Percentiles rank a stretch among this genome's conserved stretches.
These are phyloP conservation scores for Ramaria sp. DNA, from an alignment of 768 basidiomycete species.

Conservation along the genomic window DNA sequence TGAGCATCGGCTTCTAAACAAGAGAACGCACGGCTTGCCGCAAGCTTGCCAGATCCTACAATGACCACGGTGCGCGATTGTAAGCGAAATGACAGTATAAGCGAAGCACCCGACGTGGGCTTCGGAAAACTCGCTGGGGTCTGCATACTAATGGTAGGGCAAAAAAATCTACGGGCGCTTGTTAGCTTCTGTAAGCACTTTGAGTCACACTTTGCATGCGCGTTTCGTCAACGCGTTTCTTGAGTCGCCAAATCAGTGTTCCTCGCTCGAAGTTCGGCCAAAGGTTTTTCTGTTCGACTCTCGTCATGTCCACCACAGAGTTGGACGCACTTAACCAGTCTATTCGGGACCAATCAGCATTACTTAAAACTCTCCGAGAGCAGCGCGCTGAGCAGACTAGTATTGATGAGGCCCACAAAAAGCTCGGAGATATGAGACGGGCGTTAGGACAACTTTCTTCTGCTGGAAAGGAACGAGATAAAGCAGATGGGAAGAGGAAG, in stretches of 20 bases:
- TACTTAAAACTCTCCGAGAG: slow-evolving; percentile 53
- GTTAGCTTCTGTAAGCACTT: neutral
- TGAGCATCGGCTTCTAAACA: slow-evolving; percentile 70
- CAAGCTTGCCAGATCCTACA: slow-evolving; percentile 68
- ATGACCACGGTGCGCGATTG: slow-evolving; percentile 48
- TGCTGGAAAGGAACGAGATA: slow-evolving; percentile 25
- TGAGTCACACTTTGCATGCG: slow-evolving; percentile 8
- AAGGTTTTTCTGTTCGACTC: neutral
- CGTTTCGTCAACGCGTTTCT: neutral
- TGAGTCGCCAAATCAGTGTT: neutral
- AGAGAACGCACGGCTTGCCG: slow-evolving; percentile 74
- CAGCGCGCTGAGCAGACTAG: slow-evolving; percentile 39
- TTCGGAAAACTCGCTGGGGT: slow-evolving; percentile 1
- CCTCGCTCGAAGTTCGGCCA: neutral
- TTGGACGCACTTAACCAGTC: slow-evolving; percentile 32
- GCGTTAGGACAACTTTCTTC: slow-evolving; percentile 33
- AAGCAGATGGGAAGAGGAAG: slow-evolving; percentile 48
- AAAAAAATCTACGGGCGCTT: neutral
- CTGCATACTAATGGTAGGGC: neutral
- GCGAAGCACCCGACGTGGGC: slow-evolving; percentile 48
- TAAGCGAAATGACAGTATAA: slow-evolving; percentile 67
- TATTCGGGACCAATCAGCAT: slow-evolving; percentile 42
- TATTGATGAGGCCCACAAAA: slow-evolving; percentile 57
- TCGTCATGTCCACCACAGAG: neutral
- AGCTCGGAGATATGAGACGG: slow-evolving; percentile 59